A percentile compares a stretch with the other conserved stretches of the same genome.
Conservation (phyloP, 352 stramenopile species). For the Elongisporangium undulatum region DNA sequence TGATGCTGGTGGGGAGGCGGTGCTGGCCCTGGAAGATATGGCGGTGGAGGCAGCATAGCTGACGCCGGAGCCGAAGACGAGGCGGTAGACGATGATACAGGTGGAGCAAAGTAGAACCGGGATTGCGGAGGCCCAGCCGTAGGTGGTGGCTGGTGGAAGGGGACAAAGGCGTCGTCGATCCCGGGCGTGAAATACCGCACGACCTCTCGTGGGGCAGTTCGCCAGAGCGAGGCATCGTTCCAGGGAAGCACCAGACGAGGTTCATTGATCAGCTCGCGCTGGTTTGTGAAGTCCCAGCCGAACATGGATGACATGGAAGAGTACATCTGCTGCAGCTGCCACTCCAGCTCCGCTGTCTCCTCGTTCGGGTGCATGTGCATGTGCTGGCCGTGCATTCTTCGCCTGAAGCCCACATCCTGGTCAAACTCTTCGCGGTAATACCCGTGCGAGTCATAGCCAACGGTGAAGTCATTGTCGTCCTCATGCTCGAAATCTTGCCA, state of each 20-base stretch:
- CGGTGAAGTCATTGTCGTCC: constrained; percentile 4
- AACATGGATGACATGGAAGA: constrained; percentile 61
- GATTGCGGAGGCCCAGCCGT: constrained; percentile 17
- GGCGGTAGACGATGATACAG: constrained; percentile 1
- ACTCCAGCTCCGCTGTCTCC: constrained; percentile 51
- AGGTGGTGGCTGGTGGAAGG: constrained; percentile 17
- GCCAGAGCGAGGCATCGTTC: constrained; percentile 50
- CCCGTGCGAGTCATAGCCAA: constrained; percentile 22
- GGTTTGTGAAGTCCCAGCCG: constrained; percentile 67
- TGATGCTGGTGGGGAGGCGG: no score
- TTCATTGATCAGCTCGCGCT: constrained; percentile 34
- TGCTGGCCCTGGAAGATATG: no score
- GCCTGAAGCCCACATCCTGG: constrained; percentile 2
- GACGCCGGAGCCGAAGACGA: no score
- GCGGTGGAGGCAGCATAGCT: no score
- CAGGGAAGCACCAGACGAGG: constrained; percentile 22
- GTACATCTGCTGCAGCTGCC: constrained; percentile 74
- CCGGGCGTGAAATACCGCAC: constrained; percentile 62
- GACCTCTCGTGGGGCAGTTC: constrained; percentile 63
- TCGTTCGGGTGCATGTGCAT: constrained; percentile 26
- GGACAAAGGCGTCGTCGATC: constrained; percentile 19
- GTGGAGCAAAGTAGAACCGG: constrained; percentile 41
- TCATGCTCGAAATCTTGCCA: constrained; percentile 25
- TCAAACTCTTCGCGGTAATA: constrained; percentile 11
- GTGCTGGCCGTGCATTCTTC: no score